Percentiles rank a stretch among this genome's conserved stretches.
phyloP scores from a whole-genome alignment of 257 asterid species.

The Nicotiana attenuata region DNA sequence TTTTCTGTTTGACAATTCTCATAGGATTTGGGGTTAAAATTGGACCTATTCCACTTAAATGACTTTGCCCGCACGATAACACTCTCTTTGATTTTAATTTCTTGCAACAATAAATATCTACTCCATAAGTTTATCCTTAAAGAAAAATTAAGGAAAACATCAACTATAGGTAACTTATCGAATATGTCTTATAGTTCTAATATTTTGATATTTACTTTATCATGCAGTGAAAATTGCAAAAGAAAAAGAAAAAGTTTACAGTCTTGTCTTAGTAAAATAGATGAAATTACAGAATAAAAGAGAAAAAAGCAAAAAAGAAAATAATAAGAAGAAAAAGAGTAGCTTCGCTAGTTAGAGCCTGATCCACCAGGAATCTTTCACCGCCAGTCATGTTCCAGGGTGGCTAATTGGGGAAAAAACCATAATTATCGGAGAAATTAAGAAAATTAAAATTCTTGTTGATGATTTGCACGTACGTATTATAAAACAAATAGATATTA shows the following conservation, averaged over 20 bases:
- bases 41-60: background rate
- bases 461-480: background rate
- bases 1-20: background rate
- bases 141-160: background rate
- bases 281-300: background rate
- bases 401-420: background rate
- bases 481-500: background rate
- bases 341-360: background rate
- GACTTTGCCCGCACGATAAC: background rate
- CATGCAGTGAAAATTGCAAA: background rate
- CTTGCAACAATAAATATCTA: background rate
- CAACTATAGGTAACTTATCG: background rate
- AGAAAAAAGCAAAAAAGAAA: background rate
- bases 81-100: background rate
- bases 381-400: background rate
- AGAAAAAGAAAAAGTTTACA: background rate
- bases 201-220: background rate
- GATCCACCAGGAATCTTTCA: background rate
- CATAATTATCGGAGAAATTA: background rate
- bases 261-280: background rate
- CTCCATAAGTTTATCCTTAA: background rate
- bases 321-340: background rate
- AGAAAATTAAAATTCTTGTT: background rate
- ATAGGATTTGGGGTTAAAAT: background rate
- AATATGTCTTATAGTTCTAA: background rate